Evolutionary conservation across 2,329 filamentous ascomycete genomes (phyloP), one percentile per base, ranked within the genome.

Genomic region (Sclerotinia sclerotiorum): DNA sequence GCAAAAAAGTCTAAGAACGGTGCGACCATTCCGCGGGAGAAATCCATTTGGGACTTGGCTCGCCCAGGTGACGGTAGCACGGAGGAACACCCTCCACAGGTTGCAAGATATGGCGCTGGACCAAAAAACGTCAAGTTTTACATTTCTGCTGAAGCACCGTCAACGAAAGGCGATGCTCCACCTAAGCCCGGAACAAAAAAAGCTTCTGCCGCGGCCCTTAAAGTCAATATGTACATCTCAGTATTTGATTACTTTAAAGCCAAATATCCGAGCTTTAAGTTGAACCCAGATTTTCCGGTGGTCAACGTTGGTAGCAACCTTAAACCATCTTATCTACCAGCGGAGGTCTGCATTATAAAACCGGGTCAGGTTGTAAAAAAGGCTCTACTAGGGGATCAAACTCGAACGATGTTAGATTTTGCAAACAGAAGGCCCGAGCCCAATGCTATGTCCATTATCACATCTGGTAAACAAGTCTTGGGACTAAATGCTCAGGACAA

Each of bases 331-430:
- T 92, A 90, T 72, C 78, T 91, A 49, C 90, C 91, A 0, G 84
- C 86, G 0, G 90, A 94, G 76, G 80, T 88, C 7, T 88, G 90
- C 70, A 78, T 80, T 5, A 83, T 95, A 3, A 76, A 87, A 11
- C 82, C 85, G 1, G 90, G 90, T 0, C 91, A 95, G 74, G 78
- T 84, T 0, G 82, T 88, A 29, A 86, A 84, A 51, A 80, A 84
- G 5, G 87, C 88, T 73, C 81, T 94, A 21, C 83, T 77, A 0
- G 80, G 83, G 0, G 78, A 82, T 0, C 90, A 94, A 75, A 91
- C 90, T 0, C 82, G 84, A 0, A 74, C 80, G 0, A 94, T 95
- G 91, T 87, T 94, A 57, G 79, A 80, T 0, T 92, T 92, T 76
- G 90, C 92, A 1, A 91, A 90, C 68, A 85, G 90, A 5, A 80